Conservation (phyloP, 768 basidiomycete genomes). For the Lactarius sanguifluus region DNA sequence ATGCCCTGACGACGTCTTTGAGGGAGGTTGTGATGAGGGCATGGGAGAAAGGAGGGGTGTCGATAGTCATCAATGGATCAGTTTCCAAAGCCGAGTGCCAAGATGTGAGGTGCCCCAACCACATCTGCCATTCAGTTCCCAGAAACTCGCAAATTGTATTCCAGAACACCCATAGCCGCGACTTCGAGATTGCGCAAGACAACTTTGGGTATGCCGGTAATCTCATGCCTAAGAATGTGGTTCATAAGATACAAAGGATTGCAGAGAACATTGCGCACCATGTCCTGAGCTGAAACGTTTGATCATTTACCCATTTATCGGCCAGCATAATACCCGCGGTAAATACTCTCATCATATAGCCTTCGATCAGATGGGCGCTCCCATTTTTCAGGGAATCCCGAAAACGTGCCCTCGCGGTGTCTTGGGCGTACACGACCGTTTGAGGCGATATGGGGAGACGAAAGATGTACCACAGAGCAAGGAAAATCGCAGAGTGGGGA, state of each 20-base stretch:
- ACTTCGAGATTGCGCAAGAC: slow-evolving; percentile 27
- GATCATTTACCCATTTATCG: slow-evolving; percentile 39
- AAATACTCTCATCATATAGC: slow-evolving; percentile 40
- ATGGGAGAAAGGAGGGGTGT: slow-evolving; percentile 19
- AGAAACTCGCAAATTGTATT: slow-evolving; percentile 25
- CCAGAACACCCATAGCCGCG: slow-evolving; percentile 26
- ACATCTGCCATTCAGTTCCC: slow-evolving; percentile 28
- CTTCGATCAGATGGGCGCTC: slow-evolving; percentile 35
- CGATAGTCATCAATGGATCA: slow-evolving; percentile 21
- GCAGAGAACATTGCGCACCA: slow-evolving; percentile 33
- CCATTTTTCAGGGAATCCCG: slow-evolving; percentile 36
- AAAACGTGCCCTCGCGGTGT: slow-evolving; percentile 31
- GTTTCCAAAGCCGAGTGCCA: slow-evolving; percentile 24
- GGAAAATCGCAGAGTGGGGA: slow-evolving; percentile 26
- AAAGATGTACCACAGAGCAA: slow-evolving; percentile 37
- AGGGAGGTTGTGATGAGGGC: slow-evolving; percentile 23
- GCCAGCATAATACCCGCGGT: slow-evolving; percentile 39
- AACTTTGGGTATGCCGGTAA: slow-evolving; percentile 23
- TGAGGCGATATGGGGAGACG: slow-evolving; percentile 31
- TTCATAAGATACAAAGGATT: slow-evolving; percentile 1
- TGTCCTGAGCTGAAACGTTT: slow-evolving; percentile 34
- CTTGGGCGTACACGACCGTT: slow-evolving; percentile 23
- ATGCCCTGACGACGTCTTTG: slow-evolving; percentile 25
- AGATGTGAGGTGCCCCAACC: slow-evolving; percentile 28
- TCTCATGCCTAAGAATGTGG: slow-evolving; percentile 20